Conservation (phyloP, 495 filamentous ascomycete genomes). For the Elaphomyces granulatus region DNA sequence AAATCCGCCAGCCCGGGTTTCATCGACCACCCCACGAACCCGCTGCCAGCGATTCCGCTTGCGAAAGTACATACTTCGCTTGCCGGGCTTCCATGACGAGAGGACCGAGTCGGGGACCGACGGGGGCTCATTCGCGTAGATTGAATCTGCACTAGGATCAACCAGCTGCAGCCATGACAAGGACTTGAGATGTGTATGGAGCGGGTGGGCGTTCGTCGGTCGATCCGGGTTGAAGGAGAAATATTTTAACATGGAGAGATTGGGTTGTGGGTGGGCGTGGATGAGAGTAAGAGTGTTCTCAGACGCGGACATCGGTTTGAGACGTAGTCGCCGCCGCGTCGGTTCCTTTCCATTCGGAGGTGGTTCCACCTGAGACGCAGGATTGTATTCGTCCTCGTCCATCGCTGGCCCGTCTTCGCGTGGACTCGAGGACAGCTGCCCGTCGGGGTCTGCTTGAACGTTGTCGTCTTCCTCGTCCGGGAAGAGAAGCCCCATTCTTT, state of each 20-base stretch:
- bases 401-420: neutral
- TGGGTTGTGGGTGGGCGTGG: constrained; percentile 80
- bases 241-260: constrained; percentile 71
- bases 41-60: constrained; percentile 73
- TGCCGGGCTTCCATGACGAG: constrained; percentile 53
- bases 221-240: constrained; percentile 63
- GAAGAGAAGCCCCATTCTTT: constrained; percentile 78
- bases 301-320: constrained; percentile 34
- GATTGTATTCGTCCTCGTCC: neutral
- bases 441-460: constrained; percentile 1
- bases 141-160: constrained; percentile 53
- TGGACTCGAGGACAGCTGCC: neutral
- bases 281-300: constrained; percentile 79
- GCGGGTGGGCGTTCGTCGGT: constrained; percentile 57
- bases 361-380: no score
- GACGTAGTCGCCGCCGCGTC: constrained; percentile 13
- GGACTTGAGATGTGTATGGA: constrained; percentile 64
- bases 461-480: constrained; percentile 21
- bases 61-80: constrained; percentile 65
- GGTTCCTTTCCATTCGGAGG: constrained; percentile 4
- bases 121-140: constrained; percentile 47
- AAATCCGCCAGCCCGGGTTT: constrained; percentile 59
- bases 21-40: constrained; percentile 50
- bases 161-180: constrained; percentile 85
- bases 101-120: constrained; percentile 39